Conservation (phyloP, 23 red algal genomes). For the Gracilariopsis chorda region DNA sequence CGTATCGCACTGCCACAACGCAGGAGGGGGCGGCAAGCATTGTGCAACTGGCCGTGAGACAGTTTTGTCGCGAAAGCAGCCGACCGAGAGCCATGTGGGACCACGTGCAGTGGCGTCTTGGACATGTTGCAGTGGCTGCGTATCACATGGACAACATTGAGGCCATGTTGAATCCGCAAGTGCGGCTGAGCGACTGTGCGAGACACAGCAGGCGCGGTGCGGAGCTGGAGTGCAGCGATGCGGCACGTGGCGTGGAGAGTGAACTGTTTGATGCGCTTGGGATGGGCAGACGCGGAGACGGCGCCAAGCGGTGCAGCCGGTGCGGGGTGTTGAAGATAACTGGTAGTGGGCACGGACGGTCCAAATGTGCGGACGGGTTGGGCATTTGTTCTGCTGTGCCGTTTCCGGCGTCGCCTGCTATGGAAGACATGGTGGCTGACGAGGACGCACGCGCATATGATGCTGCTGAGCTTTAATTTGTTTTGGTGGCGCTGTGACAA, state of each 20-base stretch:
- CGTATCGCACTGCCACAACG: conserved; percentile 22
- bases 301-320: conserved; percentile 44
- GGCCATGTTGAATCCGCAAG: not conserved
- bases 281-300: conserved; percentile 29
- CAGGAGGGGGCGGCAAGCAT: not conserved
- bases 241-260: no score
- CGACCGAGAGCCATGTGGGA: not conserved
- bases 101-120: not conserved
- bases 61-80: not conserved
- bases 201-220: no score
- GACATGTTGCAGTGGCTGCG: not conserved
- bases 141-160: not conserved
- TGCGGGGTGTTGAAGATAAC: conserved; percentile 56
- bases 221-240: no score
- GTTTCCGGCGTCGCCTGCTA: not conserved
- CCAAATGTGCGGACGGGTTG: conserved; percentile 53
- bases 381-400: conserved; percentile 38
- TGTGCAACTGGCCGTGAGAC: not conserved
- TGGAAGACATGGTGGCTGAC: not conserved
- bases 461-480: no score
- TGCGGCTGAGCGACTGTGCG: not conserved
- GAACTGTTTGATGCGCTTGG: conserved; percentile 20
- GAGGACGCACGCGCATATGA: no score
- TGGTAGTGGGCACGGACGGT: conserved; percentile 65
- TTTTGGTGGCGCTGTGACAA: no score